A percentile compares a stretch with the other conserved stretches of the same genome.
Evolutionary conservation across 2,329 filamentous ascomycete genomes (phyloP).

Genomic region (Chaetomiaceae sp.): DNA sequence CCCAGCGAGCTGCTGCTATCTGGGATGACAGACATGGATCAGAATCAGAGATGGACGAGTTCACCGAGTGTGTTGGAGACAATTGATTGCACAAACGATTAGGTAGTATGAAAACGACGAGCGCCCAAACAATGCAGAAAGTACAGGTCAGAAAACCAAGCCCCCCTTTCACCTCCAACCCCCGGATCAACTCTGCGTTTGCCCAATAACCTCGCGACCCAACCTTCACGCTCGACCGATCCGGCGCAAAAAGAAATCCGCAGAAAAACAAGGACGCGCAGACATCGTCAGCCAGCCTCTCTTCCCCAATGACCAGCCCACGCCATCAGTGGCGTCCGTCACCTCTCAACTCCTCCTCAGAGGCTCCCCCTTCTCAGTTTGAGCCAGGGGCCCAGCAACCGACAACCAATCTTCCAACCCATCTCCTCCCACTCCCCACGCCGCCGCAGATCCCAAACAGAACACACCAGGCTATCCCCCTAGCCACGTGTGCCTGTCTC

Average conservation of each 20-base stretch:
- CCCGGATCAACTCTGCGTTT: too few relatives aligned
- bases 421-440: background rate
- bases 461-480: background rate
- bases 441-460: too few relatives aligned
- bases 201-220: background rate
- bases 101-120: too few relatives aligned
- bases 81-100: background rate
- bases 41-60: too few relatives aligned
- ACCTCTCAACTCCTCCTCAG: background rate
- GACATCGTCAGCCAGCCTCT: too few relatives aligned
- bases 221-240: background rate
- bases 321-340: background rate
- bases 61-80: background rate
- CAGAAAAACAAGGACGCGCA: too few relatives aligned
- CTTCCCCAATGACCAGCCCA: too few relatives aligned
- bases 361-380: background rate
- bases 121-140: constrained; percentile 1
- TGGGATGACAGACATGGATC: too few relatives aligned
- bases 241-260: background rate
- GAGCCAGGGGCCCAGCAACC: too few relatives aligned
- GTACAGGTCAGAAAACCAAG: background rate
- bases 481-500: background rate
- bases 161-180: background rate
- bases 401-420: too few relatives aligned
- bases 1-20: too few relatives aligned